Evolutionary conservation across 768 basidiomycete genomes (phyloP), one percentile per base, ranked within the genome.

Genomic region (Naematelia aurantialba): DNA sequence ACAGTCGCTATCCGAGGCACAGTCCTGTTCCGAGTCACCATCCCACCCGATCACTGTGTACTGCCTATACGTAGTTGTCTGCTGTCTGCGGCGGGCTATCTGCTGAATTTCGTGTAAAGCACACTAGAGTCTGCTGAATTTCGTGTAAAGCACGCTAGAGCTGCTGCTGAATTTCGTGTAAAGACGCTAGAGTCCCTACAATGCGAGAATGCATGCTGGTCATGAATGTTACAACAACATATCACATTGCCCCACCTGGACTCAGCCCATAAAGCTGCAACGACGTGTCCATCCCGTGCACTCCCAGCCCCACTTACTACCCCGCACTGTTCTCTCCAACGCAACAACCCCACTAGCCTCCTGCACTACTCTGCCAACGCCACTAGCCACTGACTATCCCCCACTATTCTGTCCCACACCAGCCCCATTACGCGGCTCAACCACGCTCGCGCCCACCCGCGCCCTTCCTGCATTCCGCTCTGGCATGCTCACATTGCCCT

Each of bases 391-490:
- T 39, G 34, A 39, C 34, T 39, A 39, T 39, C 34, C 34, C 34
- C 17, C 34, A 39, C 34, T 39, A 8, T 8, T 17, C 17, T 17
- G 17, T 17, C 17, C 8, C 8, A 8, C 17, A 39, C 34, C 34
- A 39, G 8, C 17, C 17, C 34, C 34, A 39, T 39, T 17, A 39
- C 34, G 8, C 22, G 68, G 62, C 46, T 67, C 65, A 60, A 62
- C 62, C 56, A 67, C 61, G 24, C 54, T 58, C 39, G 65, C 65
- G 19, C 62, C 63, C 24, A 62, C 66, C 19, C 61, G 52, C 3
- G 26, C 62, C 42, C 65, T 55, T 27, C 68, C 59, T 11, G 51
- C 55, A 42, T 58, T 60, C 51, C 55, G 46, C 26, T 53, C 42
- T 39, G 42, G 24, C 17, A 53, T 19, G 14, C 26, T 44, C 25